Evolutionary conservation across 2,329 filamentous ascomycete species (phyloP).

Genomic region (Xylaria sp.): DNA sequence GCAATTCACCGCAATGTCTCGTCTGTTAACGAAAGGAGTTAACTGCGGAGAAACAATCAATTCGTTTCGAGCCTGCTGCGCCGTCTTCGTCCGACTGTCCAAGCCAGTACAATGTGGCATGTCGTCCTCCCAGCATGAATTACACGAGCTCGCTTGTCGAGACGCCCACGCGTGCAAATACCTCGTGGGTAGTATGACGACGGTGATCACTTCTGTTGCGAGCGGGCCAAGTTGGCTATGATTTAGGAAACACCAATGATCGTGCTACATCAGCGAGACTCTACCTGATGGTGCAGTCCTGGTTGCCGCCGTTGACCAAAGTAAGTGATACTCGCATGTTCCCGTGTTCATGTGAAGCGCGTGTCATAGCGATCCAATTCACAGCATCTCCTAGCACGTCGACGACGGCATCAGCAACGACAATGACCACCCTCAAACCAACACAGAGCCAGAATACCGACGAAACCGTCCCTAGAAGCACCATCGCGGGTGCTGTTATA

Average conservation of each 20-base stretch:
- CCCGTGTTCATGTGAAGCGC: background rate
- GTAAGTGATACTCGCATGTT: constrained; percentile 24
- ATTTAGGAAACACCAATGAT: constrained; percentile 28
- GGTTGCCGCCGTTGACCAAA: constrained; percentile 37
- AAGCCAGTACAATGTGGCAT: constrained; percentile 24
- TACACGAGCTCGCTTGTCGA: constrained; percentile 36
- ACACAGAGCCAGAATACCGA: constrained; percentile 13
- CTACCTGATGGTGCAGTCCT: constrained; percentile 35
- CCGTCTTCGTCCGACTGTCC: constrained; percentile 32
- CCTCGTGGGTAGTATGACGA: constrained; percentile 42
- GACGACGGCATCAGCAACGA: background rate
- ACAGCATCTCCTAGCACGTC: constrained; percentile 8
- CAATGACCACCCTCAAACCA: background rate
- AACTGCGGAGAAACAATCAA: constrained; percentile 37
- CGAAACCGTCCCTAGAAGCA: constrained; percentile 9
- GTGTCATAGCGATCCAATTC: constrained; percentile 16
- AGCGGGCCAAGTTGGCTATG: constrained; percentile 38
- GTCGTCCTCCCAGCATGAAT: constrained; percentile 36
- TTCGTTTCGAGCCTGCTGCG: constrained; percentile 40
- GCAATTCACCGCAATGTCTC: constrained; percentile 40
- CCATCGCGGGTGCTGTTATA: constrained; percentile 37
- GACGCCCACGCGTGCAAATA: constrained; percentile 38
- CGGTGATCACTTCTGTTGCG: constrained; percentile 41
- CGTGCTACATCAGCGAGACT: constrained; percentile 29
- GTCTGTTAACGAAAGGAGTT: constrained; percentile 24